These are phyloP conservation scores for Fimicolochytrium jonesii DNA, from an alignment of 192 early-diverging fungal species.

Conservation along the genomic window DNA sequence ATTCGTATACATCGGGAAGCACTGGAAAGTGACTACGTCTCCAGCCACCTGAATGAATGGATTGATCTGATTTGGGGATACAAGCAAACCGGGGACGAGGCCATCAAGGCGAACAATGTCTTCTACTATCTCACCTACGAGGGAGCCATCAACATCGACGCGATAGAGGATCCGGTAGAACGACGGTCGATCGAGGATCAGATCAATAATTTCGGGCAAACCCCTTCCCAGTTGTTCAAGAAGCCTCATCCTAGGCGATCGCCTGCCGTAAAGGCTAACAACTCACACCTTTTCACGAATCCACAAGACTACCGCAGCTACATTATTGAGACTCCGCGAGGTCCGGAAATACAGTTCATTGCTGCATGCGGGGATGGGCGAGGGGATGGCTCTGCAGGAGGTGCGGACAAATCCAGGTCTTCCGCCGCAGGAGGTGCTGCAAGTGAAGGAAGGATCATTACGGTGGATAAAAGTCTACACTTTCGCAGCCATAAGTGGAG, in stretches of 20 bases:
- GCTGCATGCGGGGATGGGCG: not conserved
- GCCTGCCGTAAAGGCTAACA: not conserved
- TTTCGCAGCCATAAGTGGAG: constrained; percentile 28
- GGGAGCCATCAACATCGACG: constrained; percentile 89
- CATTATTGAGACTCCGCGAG: constrained; percentile 19
- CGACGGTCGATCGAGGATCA: constrained; percentile 85
- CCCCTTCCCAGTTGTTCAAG: constrained; percentile 83
- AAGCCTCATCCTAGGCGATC: constrained; percentile 71
- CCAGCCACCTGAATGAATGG: constrained; percentile 85
- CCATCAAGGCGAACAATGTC: constrained; percentile 83
- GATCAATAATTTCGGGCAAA: constrained; percentile 98
- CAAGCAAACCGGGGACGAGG: constrained; percentile 85
- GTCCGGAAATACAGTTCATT: constrained; percentile 13
- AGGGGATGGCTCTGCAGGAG: no score
- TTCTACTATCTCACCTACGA: constrained; percentile 97
- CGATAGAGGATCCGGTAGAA: constrained; percentile 84
- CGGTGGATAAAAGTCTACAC: constrained; percentile 16
- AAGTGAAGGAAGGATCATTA: constrained; percentile 17
- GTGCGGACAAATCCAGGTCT: no score
- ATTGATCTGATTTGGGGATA: constrained; percentile 96
- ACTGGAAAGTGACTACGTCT: constrained; percentile 77
- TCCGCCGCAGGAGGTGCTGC: no score
- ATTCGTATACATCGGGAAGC: constrained; percentile 77
- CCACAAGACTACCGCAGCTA: constrained; percentile 27
- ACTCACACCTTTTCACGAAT: constrained; percentile 11